Conservation (phyloP, 169 alveolate genomes). For the Plasmodium cynomolgi region DNA sequence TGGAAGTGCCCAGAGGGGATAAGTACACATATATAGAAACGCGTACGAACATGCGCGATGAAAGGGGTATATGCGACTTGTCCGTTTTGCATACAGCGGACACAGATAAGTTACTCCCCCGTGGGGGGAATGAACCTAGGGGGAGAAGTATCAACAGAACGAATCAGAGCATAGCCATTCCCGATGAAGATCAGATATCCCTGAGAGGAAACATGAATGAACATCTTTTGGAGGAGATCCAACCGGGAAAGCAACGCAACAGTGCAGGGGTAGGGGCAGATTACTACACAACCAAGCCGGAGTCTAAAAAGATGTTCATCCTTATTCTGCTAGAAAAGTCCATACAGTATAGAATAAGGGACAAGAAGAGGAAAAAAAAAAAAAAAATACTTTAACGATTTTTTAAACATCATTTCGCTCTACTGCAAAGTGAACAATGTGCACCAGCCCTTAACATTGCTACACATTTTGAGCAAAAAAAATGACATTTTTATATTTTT, state of each 20-base stretch:
- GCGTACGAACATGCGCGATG: not conserved
- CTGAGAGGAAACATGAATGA: not conserved
- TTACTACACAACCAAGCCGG: constrained; percentile 9
- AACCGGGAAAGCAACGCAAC: not conserved
- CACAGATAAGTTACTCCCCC: not conserved
- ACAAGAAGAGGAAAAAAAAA: constrained; percentile 24
- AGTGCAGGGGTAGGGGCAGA: not conserved
- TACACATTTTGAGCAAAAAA: constrained; percentile 52
- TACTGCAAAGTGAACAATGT: constrained; percentile 59
- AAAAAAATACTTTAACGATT: constrained; percentile 42
- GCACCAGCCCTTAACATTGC: constrained; percentile 56
- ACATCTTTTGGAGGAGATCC: not conserved
- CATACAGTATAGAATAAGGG: constrained; percentile 55
- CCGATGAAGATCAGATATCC: not conserved
- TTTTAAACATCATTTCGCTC: constrained; percentile 44
- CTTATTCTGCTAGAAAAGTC: constrained; percentile 47
- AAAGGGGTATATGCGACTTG: not conserved
- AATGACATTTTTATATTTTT: constrained; percentile 59
- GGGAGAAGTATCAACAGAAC: not conserved
- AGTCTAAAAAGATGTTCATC: constrained; percentile 19
- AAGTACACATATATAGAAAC: not conserved
- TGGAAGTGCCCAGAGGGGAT: not conserved
- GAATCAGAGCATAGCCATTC: not conserved
- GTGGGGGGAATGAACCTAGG: not conserved
- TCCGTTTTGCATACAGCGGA: not conserved